A percentile compares a stretch with the other conserved stretches of the same genome.
These are phyloP conservation scores for Ustilago curta DNA, from an alignment of 1,284 basidiomycete species.

Conservation along the genomic window DNA sequence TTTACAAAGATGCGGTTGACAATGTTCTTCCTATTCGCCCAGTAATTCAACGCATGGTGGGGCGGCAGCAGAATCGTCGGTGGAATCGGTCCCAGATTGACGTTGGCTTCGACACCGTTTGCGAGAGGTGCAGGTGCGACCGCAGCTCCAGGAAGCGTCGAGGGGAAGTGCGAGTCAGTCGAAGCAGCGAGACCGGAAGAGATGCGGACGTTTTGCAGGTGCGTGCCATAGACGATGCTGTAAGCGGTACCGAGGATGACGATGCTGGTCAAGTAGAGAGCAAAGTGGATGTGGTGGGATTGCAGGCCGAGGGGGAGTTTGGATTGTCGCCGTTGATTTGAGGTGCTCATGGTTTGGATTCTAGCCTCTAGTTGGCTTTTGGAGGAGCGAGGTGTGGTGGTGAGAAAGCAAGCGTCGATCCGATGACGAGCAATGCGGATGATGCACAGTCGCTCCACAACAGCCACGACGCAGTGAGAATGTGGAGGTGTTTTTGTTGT, in stretches of 20 bases:
- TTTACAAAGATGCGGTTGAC: conserved; percentile 92
- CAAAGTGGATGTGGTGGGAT: conserved; percentile 48
- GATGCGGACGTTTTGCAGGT: conserved; percentile 49
- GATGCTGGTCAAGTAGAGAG: conserved; percentile 69
- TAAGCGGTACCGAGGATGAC: conserved; percentile 74
- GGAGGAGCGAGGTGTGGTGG: conserved; percentile 2
- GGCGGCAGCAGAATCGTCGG: conserved; percentile 74
- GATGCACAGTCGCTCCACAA: conserved; percentile 6
- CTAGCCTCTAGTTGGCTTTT: background rate
- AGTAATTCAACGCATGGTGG: conserved; percentile 41
- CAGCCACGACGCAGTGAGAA: conserved; percentile 2
- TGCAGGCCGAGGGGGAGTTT: conserved; percentile 37
- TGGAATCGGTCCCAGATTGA: conserved; percentile 73
- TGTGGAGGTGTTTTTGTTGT: conserved; percentile 17
- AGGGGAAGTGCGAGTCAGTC: conserved; percentile 17
- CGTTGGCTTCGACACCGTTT: conserved; percentile 71
- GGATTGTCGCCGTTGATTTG: conserved; percentile 19
- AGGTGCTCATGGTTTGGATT: conserved; percentile 15
- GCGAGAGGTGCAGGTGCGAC: conserved; percentile 22
- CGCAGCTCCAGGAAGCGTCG: conserved; percentile 33
- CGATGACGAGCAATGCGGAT: background rate
- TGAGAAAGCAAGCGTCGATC: background rate
- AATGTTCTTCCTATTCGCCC: conserved; percentile 81
- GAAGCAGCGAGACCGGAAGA: conserved; percentile 64
- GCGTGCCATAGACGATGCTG: conserved; percentile 74